Evolutionary conservation across 129 eudicot species (phyloP), one percentile per base, ranked within the genome.

Genomic region (Oenanthe sinensis): DNA sequence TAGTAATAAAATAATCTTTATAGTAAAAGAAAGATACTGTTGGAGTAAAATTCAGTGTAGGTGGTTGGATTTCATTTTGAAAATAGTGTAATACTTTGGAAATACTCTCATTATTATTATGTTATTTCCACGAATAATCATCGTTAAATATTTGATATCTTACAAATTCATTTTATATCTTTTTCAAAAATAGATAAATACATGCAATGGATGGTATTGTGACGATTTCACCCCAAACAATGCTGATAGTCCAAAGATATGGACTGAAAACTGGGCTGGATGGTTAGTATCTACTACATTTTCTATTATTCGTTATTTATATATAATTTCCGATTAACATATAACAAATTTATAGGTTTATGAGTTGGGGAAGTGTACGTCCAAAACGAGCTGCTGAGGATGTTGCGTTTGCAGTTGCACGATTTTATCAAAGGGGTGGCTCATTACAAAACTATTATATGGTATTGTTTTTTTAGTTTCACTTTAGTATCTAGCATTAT

Each of bases 241-340:
- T 73, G 77, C 87, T 28, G 87, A 82, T 22, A 86, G 63, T 49
- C 97, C 97, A 2, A 92, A 92, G 83, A 90, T 92, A 86, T 92
- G 96, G 96, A 92, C 96, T 37, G 96, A 92, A 81, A 92, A 92
- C 72, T 92, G 97, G 96, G 87, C 91, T 4, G 85, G 85, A 48
- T 82, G 85, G 85, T 82, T 4, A 49, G 81, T 69, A 0, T 0
- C n/a, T 0, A 0, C 4, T 2, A 71, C 3, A 3, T 13, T 48
- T 75, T 37, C 20, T 10, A 19, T 37, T 48, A 9, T 33, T 33
- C 0, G n/a, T 76, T 33, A 5, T 37, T 10, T 20, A 16, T 54
- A 28, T 4, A 4, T 36, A 54, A 30, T 16, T 30, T 3, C 22
- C 0, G 3, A 17, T 20, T 3, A 4, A 28, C 6, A 6, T 19